Evolutionary conservation across 371 early-diverging fungal species (phyloP), one percentile per base, ranked within the genome.

Genomic region (Mucor ambiguus): DNA sequence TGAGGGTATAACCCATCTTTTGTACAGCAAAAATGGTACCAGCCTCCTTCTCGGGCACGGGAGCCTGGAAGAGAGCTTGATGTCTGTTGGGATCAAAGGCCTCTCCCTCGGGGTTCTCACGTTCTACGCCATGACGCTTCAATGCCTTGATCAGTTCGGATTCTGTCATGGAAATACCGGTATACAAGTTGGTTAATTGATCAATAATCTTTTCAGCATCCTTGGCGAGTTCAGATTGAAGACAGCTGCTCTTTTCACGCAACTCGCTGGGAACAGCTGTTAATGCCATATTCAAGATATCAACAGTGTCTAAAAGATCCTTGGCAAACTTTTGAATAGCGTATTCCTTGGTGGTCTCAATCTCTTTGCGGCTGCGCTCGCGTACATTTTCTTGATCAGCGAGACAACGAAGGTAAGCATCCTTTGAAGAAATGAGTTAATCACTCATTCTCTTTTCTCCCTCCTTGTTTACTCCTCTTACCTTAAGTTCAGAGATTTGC

Each of bases 361-460:
- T 84, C 78, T 99, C 98, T 70, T 87, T 90, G 72, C 91, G 89
- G 43, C 93, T 91, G 54, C 98, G 93, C 58, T 87, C 88, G 44
- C 98, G 93, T 30, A 97, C 75, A 84, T 99, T 99, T 79, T 99
- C 95, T 78, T 89, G 87, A 60, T 99, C 99, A 33, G 99, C 99
- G 38, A 99, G 87, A 48, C 93, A 89, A 67, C 96, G 93, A 66
- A 96, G 85, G 65, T 93, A 91, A 44, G 83, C 81, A 70, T 91
- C 87, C 92, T 92, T 18, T 0, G 1, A 18, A 18, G 67, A 22
- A 0, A n/a, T 35, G 28, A 26, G 4, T 61, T 43, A 58, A n/a
- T 1, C 12, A 28, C 52, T 4, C 20, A 14, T 33, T 9, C 1
- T 12, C 37, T 30, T 41, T 5, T 41, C 22, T 38, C 55, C 58